Evolutionary conservation across 352 stramenopile genomes (phyloP), one percentile per base, ranked within the genome.

Genomic region (Globisporangium alternatum): DNA sequence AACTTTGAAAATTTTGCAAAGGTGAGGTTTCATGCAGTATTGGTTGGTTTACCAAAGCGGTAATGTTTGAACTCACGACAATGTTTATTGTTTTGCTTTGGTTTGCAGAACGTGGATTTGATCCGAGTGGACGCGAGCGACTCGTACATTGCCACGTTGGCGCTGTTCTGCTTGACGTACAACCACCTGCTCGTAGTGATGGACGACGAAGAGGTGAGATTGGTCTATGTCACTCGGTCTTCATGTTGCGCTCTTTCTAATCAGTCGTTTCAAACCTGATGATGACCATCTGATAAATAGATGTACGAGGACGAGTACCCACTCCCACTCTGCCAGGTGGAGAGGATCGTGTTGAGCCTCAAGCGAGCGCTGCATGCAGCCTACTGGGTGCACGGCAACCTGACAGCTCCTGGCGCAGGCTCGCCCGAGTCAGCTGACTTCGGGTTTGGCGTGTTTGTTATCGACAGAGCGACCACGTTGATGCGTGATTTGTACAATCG

Each of bases 251-350:
- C 15, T 35, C 55, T 6, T 65, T 47, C n/a, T 19, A 45, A 64
- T 13, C 25, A 28, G 25, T 2, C 25, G 25, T 28, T 28, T 28
- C 25, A 28, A 28, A 28, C 25, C 25, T 28, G 25, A 28, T 28
- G 1, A 28, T 28, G 25, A 28, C 25, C 1, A 28, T 28, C 2
- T 28, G 25, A 47, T 41, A 17, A 53, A 21, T 45, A 91, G 83
- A 89, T 92, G 83, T 88, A 92, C 51, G 78, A 74, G 17, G 64
- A 81, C 61, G 74, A 83, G 47, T 89, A 80, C 44, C 83, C 83
- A 2, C 68, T 92, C 9, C 77, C 83, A 55, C 69, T 92, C n/a
- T 73, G 57, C n/a, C 75, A 92, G 53, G 71, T 89, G 21, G 83
- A 92, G 56, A 72, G 83, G 17, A 70, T 91, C 51, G 69, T 91